phyloP scores from a whole-genome alignment of 2,329 filamentous ascomycete species.

The Neophaeococcomyces mojaviensis region DNA sequence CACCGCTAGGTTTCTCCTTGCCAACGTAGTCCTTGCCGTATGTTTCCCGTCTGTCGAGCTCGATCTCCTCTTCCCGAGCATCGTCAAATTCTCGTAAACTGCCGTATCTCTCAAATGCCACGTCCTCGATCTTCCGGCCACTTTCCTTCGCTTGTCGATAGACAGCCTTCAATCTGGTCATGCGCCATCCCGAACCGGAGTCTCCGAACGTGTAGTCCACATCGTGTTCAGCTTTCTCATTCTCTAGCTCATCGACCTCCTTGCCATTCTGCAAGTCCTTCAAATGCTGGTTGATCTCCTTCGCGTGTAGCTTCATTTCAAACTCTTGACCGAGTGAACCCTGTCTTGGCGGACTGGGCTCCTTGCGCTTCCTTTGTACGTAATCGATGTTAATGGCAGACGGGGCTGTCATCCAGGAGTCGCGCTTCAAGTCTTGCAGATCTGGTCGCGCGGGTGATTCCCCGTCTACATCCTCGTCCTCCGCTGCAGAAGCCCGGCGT shows the following conservation, averaged over 20 bases:
- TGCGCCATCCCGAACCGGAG: slow-evolving; percentile 83
- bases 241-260: slow-evolving; percentile 35
- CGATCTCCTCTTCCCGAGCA: slow-evolving; percentile 84
- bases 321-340: slow-evolving; percentile 49
- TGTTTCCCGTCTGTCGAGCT: slow-evolving; percentile 71
- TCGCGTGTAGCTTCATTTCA: slow-evolving; percentile 65
- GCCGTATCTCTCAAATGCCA: slow-evolving; percentile 76
- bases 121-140: slow-evolving; percentile 65
- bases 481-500: slow-evolving; percentile 24
- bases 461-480: slow-evolving; percentile 18
- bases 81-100: slow-evolving; percentile 80
- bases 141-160: slow-evolving; percentile 71
- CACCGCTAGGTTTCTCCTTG: slow-evolving; percentile 79
- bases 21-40: slow-evolving; percentile 81
- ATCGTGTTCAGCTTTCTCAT: slow-evolving; percentile 51
- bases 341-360: slow-evolving; percentile 36
- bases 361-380: slow-evolving; percentile 45
- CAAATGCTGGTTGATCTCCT: slow-evolving; percentile 71
- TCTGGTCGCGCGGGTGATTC: slow-evolving; percentile 26
- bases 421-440: slow-evolving; percentile 51
- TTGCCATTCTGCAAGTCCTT: slow-evolving; percentile 52
- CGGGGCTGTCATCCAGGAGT: slow-evolving; percentile 92
- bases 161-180: slow-evolving; percentile 86
- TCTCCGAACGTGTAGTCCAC: slow-evolving; percentile 85
- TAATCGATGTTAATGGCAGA: slow-evolving; percentile 79